Conservation (phyloP, 352 stramenopile genomes). For the Globisporangium camurandrum region DNA sequence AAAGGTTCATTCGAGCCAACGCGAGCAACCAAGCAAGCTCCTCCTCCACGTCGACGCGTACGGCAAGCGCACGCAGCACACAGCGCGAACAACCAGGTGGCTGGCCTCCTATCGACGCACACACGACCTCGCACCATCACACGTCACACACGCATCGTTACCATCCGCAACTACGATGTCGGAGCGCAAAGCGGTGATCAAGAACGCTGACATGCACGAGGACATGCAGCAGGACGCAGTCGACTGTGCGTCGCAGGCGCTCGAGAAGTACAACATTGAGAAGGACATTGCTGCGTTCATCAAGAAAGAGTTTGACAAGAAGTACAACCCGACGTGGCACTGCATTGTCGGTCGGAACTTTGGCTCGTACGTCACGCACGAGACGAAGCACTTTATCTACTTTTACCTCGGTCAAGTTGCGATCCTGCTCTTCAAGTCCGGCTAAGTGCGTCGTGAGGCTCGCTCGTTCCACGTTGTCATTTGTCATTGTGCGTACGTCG, state of each 20-base stretch:
- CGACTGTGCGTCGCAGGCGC: slow-evolving; percentile 96
- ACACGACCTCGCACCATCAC: not conserved
- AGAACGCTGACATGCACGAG: slow-evolving; percentile 99
- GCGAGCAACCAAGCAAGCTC: not conserved
- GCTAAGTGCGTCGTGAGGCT: too few relatives aligned
- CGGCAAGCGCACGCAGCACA: not conserved
- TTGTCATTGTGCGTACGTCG: too few relatives aligned
- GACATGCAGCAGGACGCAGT: slow-evolving; percentile 99
- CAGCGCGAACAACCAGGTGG: too few relatives aligned
- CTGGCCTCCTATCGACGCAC: too few relatives aligned
- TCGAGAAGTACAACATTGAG: slow-evolving; percentile 99
- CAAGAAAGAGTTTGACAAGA: slow-evolving; percentile 92
- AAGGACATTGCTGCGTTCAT: slow-evolving; percentile 93
- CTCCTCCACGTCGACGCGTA: not conserved
- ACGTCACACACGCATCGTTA: slow-evolving; percentile 10
- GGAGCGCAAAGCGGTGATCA: slow-evolving; percentile 98
- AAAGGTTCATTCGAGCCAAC: not conserved
- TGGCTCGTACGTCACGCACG: slow-evolving; percentile 91
- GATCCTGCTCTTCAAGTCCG: slow-evolving; percentile 93
- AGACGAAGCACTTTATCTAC: slow-evolving; percentile 94
- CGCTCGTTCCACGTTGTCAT: too few relatives aligned
- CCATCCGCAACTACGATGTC: slow-evolving; percentile 38
- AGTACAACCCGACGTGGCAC: slow-evolving; percentile 92
- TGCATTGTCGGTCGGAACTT: slow-evolving; percentile 94
- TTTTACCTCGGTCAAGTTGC: slow-evolving; percentile 93